A percentile compares a stretch with the other conserved stretches of the same genome.
These are phyloP conservation scores for Talaromyces funiculosus DNA, from an alignment of 2,329 filamentous ascomycete genomes.

Conservation along the genomic window DNA sequence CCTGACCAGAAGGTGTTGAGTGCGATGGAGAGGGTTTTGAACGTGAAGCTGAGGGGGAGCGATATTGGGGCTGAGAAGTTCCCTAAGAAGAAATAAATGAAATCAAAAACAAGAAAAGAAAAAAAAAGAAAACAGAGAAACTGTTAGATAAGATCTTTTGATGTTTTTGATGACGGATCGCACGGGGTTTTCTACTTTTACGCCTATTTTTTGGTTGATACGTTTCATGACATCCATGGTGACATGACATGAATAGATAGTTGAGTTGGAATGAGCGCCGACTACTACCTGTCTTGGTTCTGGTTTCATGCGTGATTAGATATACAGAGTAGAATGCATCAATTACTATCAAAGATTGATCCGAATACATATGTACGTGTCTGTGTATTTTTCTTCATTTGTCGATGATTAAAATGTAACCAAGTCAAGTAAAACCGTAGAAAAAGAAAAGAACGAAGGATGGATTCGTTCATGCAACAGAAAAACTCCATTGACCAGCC, in stretches of 20 bases:
- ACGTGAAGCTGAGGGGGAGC: constrained; percentile 76
- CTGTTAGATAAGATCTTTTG: neutral
- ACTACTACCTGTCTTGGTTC: constrained; percentile 8
- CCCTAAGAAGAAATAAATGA: constrained; percentile 61
- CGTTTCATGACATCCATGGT: constrained; percentile 4
- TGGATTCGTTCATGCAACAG: neutral
- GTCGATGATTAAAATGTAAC: neutral
- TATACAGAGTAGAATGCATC: neutral
- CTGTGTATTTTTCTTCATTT: neutral
- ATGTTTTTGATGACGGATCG: neutral
- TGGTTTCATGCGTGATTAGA: constrained; percentile 1
- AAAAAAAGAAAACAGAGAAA: too few species aligned
- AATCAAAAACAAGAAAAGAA: neutral
- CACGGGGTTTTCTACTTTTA: neutral
- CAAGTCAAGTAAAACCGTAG: neutral
- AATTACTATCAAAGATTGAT: neutral
- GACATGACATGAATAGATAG: neutral
- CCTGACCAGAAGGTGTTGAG: constrained; percentile 79
- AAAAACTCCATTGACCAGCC: constrained; percentile 1
- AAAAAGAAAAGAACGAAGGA: neutral
- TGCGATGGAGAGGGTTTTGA: constrained; percentile 76
- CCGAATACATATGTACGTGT: neutral
- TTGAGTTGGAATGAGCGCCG: constrained; percentile 15
- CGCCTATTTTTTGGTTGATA: neutral
- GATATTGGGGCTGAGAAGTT: constrained; percentile 84